Base-by-base conservation (phyloP, 1,284 basidiomycete genomes). In the Ceratorhiza oryzae-sativae region DNA sequence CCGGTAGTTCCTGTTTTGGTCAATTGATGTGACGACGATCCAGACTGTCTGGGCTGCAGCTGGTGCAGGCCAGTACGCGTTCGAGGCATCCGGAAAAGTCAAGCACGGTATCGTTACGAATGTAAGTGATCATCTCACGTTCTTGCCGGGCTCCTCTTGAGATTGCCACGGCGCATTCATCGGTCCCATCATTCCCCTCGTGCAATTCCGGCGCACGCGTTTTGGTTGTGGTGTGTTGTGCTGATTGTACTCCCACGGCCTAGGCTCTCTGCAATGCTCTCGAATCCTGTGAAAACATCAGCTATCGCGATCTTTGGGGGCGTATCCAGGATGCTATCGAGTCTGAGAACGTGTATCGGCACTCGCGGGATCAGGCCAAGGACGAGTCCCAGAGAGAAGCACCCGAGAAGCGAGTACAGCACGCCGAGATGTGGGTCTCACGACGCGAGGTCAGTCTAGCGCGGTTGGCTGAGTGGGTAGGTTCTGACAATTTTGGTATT, bases 361-460 rank as follows among this genome's bases (percentile, higher is more conserved):
- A 32, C 12, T 8, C 27, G 27, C 58, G 70, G n/a, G 70, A 71
- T 32, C 45, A 45, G 3, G 48, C 32, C 32, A 71, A 71, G 58
- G 23, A n/a, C 20, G 51, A 6, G 6, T 9, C 4, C 4, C 34
- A 53, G 36, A 56, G 55, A 5, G 55, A 41, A 6, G 30, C 48
- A 18, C 56, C 30, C 15, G 25, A 36, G 20, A 34, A 39, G 12
- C 46, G 70, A 20, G 13, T 53, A 10, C 70, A 71, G 46, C 70
- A 71, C 39, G 70, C 70, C 2, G 70, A 71, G 34, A 32, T 71
- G 13, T 71, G 70, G 70, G 48, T 61, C 18, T 71, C 70, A 12
- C 70, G 53, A 30, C 34, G 18, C 36, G 32, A 49, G 30, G 60
- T 62, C n/a, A 49, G 60, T 32, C 13, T 45, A 10, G 0, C 3